Evolutionary conservation across 2,329 filamentous ascomycete genomes (phyloP).

Genomic region (Aureobasidium pullulans): DNA sequence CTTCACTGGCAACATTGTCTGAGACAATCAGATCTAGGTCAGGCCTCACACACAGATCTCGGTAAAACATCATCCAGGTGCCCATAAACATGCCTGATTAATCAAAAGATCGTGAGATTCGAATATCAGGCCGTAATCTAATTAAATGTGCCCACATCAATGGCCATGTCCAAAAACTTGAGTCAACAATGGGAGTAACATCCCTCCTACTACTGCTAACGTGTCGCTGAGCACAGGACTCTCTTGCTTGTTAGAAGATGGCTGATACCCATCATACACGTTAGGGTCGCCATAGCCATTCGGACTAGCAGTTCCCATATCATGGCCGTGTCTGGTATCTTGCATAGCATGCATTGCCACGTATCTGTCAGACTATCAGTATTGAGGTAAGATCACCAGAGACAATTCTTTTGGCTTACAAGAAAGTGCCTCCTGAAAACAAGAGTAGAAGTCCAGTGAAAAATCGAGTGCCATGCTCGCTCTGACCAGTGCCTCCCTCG

Average conservation of each 20-base stretch:
- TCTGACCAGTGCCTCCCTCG: constrained; percentile 52
- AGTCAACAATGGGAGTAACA: constrained; percentile 70
- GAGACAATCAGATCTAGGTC: too few relatives aligned
- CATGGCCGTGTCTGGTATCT: constrained; percentile 47
- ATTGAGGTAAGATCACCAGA: neutral
- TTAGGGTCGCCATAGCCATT: constrained; percentile 34
- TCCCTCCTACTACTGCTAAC: constrained; percentile 63
- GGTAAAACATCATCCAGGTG: too few relatives aligned
- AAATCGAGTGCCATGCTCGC: constrained; percentile 61
- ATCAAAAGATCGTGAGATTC: neutral
- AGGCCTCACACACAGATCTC: too few relatives aligned
- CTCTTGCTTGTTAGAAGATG: constrained; percentile 12
- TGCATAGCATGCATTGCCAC: constrained; percentile 99
- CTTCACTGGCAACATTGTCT: too few relatives aligned
- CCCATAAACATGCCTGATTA: too few relatives aligned
- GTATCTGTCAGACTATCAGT: constrained; percentile 51
- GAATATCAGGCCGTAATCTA: neutral
- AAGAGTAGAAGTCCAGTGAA: constrained; percentile 87
- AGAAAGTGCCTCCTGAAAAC: constrained; percentile 93
- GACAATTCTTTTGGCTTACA: constrained; percentile 52
- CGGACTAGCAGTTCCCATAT: constrained; percentile 38
- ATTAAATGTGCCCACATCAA: constrained; percentile 15
- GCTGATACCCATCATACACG: constrained; percentile 15
- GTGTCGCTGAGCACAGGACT: constrained; percentile 40
- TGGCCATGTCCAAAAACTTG: constrained; percentile 68